These are phyloP conservation scores for Ambrosia hybrid DNA, from an alignment of 140 eudicot genomes.

Conservation along the genomic window DNA sequence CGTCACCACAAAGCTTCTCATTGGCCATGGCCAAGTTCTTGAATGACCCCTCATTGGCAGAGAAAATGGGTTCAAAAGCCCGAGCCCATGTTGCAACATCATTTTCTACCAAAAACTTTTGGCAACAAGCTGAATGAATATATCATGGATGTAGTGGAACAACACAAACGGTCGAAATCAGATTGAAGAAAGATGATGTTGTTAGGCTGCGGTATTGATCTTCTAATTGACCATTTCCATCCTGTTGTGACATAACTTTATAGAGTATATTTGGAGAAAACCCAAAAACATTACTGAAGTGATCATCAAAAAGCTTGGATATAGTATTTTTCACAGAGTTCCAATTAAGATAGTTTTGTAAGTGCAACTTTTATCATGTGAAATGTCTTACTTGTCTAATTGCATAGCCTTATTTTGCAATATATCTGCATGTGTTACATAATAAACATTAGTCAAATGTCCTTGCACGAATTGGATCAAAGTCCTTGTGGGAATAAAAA, in stretches of 20 bases:
- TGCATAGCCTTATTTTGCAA: too few relatives aligned
- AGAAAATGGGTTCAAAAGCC: slow-evolving; percentile 66
- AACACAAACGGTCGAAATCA: slow-evolving; percentile 12
- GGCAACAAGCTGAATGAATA: slow-evolving; percentile 57
- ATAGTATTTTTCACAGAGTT: too few relatives aligned
- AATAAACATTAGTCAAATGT: too few relatives aligned
- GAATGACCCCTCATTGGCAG: slow-evolving; percentile 53
- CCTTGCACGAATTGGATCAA: too few relatives aligned
- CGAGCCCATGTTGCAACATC: slow-evolving; percentile 54
- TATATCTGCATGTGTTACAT: too few relatives aligned
- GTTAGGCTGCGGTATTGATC: neutral
- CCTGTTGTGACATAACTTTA: neutral
- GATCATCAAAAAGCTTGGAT: neutral
- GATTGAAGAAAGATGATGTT: slow-evolving; percentile 18
- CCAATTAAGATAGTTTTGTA: too few relatives aligned
- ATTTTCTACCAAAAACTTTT: slow-evolving; percentile 65
- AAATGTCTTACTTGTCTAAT: too few relatives aligned
- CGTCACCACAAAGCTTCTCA: slow-evolving; percentile 64
- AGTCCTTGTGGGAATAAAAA: too few relatives aligned
- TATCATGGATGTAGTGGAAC: slow-evolving; percentile 38
- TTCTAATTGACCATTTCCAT: neutral
- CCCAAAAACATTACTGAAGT: neutral
- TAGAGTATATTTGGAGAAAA: neutral
- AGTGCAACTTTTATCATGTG: too few relatives aligned
- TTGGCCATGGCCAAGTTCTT: slow-evolving; percentile 60